A percentile compares a stretch with the other conserved stretches of the same genome.
phyloP scores from a whole-genome alignment of 2,329 filamentous ascomycete species.

The Hypoxylon sp. region DNA sequence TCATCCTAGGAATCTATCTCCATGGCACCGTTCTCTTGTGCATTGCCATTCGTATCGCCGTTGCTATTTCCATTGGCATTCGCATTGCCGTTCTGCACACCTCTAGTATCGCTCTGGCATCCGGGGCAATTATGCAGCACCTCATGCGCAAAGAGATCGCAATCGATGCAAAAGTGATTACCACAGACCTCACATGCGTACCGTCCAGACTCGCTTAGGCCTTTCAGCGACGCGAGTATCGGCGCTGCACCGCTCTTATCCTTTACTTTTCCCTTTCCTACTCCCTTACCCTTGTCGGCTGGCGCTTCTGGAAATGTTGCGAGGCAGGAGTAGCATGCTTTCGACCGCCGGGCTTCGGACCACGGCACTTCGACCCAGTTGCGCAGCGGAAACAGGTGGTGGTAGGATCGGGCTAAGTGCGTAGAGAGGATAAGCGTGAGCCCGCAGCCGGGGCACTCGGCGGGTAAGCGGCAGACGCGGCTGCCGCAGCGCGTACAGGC shows the following conservation, averaged over 20 bases:
- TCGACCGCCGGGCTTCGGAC: constrained; percentile 74
- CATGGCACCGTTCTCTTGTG: constrained; percentile 58
- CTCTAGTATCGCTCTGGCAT: constrained; percentile 73
- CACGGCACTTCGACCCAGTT: constrained; percentile 95
- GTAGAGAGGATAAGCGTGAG: constrained; percentile 95
- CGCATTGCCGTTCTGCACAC: constrained; percentile 33
- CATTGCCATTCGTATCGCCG: constrained; percentile 42
- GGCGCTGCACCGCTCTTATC: constrained; percentile 35
- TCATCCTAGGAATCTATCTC: constrained; percentile 58
- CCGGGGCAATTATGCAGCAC: constrained; percentile 96
- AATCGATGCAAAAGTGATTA: constrained; percentile 97
- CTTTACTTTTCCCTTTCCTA: constrained; percentile 44
- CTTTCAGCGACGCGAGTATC: constrained; percentile 61
- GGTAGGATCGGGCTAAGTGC: constrained; percentile 91
- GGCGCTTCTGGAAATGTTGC: constrained; percentile 74
- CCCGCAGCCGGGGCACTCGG: constrained; percentile 91
- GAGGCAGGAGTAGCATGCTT: constrained; percentile 84
- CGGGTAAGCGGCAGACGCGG: constrained; percentile 90
- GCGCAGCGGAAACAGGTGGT: constrained; percentile 89
- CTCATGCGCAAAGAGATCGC: constrained; percentile 95
- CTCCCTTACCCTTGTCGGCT: constrained; percentile 45
- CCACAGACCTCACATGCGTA: constrained; percentile 92
- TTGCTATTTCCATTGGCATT: constrained; percentile 41
- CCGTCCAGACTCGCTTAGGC: constrained; percentile 85
- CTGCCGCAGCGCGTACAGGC: constrained; percentile 88